Base-by-base conservation (phyloP, 2,329 filamentous ascomycete species). In the Colletotrichum zoysiae region DNA sequence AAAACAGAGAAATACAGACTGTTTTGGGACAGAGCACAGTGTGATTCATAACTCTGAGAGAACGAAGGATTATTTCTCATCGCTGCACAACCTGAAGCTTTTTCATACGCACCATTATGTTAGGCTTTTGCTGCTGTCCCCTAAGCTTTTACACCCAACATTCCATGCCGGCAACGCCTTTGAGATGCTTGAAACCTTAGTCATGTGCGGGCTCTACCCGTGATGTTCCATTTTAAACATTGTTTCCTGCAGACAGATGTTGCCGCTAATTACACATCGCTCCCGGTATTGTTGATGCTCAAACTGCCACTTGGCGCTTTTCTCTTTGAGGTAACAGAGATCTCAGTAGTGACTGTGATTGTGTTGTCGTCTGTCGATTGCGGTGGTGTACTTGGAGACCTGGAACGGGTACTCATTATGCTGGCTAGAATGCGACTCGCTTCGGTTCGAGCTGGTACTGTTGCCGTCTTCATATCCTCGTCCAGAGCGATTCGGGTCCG, bases 401-500 rank as follows among this genome's bases (percentile, higher is more conserved):
- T 26, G 8, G 57, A 20, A 8, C 26, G 5, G 11, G 59, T 65
- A 1, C 66, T 61, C 26, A 69, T 58, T 9, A 69, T 69, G 26
- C 66, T 69, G 35, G 66, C 60, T 23, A 69, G 23, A 3, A 69
- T 30, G 20, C 60, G 66, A n/a, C 66, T 69, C 5, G 60, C 60
- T 35, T 69, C 66, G 3, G 66, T 65, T 12, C 18, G 65, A 9
- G 38, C 61, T 8, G 51, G 35, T 3, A 16, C 26, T 20, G 35
- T 62, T 12, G 38, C 3, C 2, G 11, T 20, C 0, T 11, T 26
- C 7, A 16, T 5, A 5, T 48, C 53, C 11, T 35, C n/a, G 5
- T 20, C 30, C 3, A 35, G 8, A 6, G 51, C 60, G 33, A 44
- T 46, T 23, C 33, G 12, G 18, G 12, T 18, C 3, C 51, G 44